A percentile compares a stretch with the other conserved stretches of the same genome.
These are phyloP conservation scores for Allium sativum DNA, from an alignment of 106 monocot genomes.

Conservation along the genomic window DNA sequence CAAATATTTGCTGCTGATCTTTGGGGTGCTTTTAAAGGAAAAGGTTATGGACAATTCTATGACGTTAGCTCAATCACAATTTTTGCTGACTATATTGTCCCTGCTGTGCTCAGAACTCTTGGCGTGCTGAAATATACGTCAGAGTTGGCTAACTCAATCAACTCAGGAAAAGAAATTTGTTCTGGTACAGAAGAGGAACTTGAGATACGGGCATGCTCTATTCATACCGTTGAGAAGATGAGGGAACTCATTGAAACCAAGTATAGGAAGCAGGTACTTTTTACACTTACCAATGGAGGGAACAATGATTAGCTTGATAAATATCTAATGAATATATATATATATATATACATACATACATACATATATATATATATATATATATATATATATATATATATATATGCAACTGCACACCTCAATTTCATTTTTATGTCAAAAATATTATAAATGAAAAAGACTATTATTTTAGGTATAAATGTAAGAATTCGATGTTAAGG, in stretches of 20 bases:
- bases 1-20: conserved; percentile 93
- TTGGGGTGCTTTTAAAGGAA: conserved; percentile 95
- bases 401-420: too few species aligned
- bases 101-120: conserved; percentile 79
- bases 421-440: too few species aligned
- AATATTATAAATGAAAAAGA: too few species aligned
- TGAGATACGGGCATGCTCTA: conserved; percentile 84
- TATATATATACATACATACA: too few species aligned
- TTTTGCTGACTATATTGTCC: conserved; percentile 97
- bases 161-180: conserved; percentile 56
- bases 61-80: conserved; percentile 81
- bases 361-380: too few species aligned
- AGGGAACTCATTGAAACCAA: conserved; percentile 59
- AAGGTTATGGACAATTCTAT: conserved; percentile 66
- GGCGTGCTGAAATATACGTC: conserved; percentile 71
- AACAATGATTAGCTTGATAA: too few species aligned
- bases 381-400: too few species aligned
- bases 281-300: neutral
- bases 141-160: conserved; percentile 37
- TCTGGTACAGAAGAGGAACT: conserved; percentile 88
- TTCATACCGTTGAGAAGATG: conserved; percentile 91
- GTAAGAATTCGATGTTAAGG: too few species aligned
- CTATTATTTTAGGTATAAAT: too few species aligned
- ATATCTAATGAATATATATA: too few species aligned
- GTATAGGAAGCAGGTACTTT: conserved; percentile 61